Evolutionary conservation across 208 protist species (phyloP).

Genomic region (Crithidia acanthocephali): DNA sequence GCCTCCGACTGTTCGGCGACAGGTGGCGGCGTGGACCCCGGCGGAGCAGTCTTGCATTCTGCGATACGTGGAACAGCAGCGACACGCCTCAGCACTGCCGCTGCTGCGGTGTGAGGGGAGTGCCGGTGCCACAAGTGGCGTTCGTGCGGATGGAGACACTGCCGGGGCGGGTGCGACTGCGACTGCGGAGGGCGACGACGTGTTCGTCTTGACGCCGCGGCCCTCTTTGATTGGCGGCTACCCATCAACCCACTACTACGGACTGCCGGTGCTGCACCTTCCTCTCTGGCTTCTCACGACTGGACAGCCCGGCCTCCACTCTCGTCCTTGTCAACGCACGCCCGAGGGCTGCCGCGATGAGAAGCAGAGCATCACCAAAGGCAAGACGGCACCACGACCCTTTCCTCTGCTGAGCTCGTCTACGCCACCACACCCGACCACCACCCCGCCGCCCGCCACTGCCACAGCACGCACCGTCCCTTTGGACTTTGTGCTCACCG

Average conservation of each 20-base stretch:
- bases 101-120: slow-evolving; percentile 27
- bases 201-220: slow-evolving; percentile 38
- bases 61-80: slow-evolving; percentile 39
- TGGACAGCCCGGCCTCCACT: not conserved
- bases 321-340: too few species aligned
- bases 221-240: slow-evolving; percentile 51
- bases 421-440: too few species aligned
- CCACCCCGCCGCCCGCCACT: not conserved
- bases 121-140: too few species aligned
- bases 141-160: not conserved
- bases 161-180: not conserved
- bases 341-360: not conserved
- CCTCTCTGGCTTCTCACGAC: slow-evolving; percentile 35
- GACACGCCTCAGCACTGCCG: slow-evolving; percentile 28
- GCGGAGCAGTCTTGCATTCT: not conserved
- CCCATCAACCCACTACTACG: slow-evolving; percentile 69
- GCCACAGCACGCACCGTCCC: slow-evolving; percentile 6
- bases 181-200: not conserved
- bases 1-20: slow-evolving; percentile 8
- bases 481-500: slow-evolving; percentile 22
- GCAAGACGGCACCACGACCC: too few species aligned
- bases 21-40: not conserved
- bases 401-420: not conserved
- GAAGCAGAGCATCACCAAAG: not conserved
- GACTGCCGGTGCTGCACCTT: slow-evolving; percentile 55